phyloP scores from a whole-genome alignment of 78 protist species.

The slime mould (Dictyostelium discoideum) region dicty_2.7 NC_007090.3:4341001-4341500 shows the following conservation, averaged over 20 bases:
- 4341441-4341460: slow-evolving; percentile 64
- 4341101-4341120: neutral
- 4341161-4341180: slow-evolving; percentile 56
- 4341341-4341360: slow-evolving; percentile 36
- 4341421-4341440: slow-evolving; percentile 24
- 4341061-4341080: slow-evolving; percentile 37
- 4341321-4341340: slow-evolving; percentile 41
- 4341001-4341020: neutral
- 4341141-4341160: slow-evolving; percentile 80
- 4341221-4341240: slow-evolving; percentile 53
- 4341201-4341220: neutral
- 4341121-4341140: slow-evolving; percentile 88
- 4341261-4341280: slow-evolving; percentile 79
- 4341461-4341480: slow-evolving; percentile 8
- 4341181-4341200: slow-evolving; percentile 22
- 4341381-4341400: slow-evolving; percentile 70
- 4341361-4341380: slow-evolving; percentile 48
- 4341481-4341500: slow-evolving; percentile 24
- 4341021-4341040: slow-evolving; percentile 34
- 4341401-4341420: neutral
- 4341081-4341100: slow-evolving; percentile 25
- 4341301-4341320: neutral
- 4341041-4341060: slow-evolving; percentile 62
- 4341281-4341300: slow-evolving; percentile 22
- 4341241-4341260: slow-evolving; percentile 77